A percentile compares a stretch with the other conserved stretches of the same genome.
phyloP scores from a whole-genome alignment of 208 protist genomes.

The Trypanosoma caninum region DNA sequence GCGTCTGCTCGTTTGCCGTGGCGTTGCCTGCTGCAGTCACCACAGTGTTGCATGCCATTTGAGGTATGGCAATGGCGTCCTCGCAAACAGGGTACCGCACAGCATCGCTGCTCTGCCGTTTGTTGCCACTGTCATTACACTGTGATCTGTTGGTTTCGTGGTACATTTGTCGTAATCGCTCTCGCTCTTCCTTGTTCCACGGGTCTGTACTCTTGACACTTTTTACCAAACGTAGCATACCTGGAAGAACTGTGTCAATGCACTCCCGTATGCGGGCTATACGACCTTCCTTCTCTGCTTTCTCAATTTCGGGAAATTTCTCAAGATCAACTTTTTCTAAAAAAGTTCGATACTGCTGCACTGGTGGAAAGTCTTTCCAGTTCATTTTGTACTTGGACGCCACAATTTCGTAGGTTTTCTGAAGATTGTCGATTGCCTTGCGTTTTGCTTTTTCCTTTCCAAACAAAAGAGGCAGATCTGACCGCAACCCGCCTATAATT shows the following conservation, averaged over 20 bases:
- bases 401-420: conserved; percentile 53
- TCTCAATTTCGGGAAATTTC: conserved; percentile 52
- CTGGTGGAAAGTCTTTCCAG: conserved; percentile 48
- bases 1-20: conserved; percentile 7
- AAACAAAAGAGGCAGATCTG: conserved; percentile 72
- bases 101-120: conserved; percentile 26
- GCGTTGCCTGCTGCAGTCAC: neutral
- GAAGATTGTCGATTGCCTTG: conserved; percentile 52
- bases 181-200: conserved; percentile 37
- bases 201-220: conserved; percentile 19
- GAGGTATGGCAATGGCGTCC: neutral
- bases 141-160: conserved; percentile 30
- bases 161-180: conserved; percentile 49
- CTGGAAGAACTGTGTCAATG: conserved; percentile 56
- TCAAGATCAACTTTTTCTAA: conserved; percentile 67
- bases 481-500: conserved; percentile 69
- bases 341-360: conserved; percentile 36
- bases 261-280: conserved; percentile 42
- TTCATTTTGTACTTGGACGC: conserved; percentile 59
- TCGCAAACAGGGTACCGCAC: conserved; percentile 3
- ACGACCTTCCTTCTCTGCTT: conserved; percentile 60
- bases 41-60: neutral
- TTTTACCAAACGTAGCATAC: conserved; percentile 52
- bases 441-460: conserved; percentile 62
- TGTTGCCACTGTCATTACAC: conserved; percentile 22